Conservation (phyloP, 495 filamentous ascomycete genomes). For the Tuber borchii region DNA sequence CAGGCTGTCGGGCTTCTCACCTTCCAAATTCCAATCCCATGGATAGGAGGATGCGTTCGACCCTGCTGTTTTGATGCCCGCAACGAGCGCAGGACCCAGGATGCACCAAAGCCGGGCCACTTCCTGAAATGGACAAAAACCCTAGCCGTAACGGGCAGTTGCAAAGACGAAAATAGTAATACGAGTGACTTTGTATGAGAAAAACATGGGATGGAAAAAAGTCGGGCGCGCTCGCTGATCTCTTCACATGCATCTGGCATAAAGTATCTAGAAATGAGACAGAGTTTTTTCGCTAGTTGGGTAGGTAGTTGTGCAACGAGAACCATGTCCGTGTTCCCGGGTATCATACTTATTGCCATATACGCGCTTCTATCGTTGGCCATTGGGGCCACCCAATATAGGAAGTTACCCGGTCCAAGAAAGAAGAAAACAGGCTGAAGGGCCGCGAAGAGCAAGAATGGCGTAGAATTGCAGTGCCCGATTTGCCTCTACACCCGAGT, state of each 20-base stretch:
- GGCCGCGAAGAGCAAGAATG: not conserved
- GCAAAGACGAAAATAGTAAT: not conserved
- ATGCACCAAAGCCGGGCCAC: not conserved
- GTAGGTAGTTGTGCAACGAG: no score
- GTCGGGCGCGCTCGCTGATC: not conserved
- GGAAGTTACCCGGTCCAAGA: not conserved
- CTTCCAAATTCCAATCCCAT: not conserved
- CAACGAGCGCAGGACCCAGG: not conserved
- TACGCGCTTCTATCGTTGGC: not conserved
- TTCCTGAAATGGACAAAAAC: not conserved
- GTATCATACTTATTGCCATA: no score
- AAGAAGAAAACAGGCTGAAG: not conserved
- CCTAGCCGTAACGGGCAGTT: not conserved
- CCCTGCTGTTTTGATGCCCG: not conserved
- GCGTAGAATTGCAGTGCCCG: not conserved
- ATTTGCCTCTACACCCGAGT: not conserved
- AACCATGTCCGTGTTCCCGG: no score
- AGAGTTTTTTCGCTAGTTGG: no score
- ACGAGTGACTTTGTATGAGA: not conserved
- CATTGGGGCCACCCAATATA: not conserved
- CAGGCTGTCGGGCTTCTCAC: not conserved
- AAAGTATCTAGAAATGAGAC: no score
- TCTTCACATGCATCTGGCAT: not conserved
- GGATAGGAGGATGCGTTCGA: not conserved
- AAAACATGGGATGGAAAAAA: not conserved